A percentile compares a stretch with the other conserved stretches of the same genome.
Evolutionary conservation across 306 rosid species (phyloP).

Genomic region (Trifolium repens): DNA sequence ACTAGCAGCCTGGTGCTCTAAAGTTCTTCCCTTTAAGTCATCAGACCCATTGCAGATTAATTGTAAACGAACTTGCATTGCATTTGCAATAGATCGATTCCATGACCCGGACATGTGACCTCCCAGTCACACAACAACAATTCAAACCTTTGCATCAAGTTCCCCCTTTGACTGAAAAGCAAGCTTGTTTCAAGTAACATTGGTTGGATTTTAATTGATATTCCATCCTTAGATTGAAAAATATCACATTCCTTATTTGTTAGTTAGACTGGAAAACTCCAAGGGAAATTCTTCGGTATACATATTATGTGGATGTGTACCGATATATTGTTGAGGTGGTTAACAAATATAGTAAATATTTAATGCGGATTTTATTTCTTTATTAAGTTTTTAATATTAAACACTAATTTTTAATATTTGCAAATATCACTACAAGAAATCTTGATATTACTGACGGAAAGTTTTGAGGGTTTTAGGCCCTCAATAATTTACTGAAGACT

Average conservation of each 20-base stretch:
- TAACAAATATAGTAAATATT: no score
- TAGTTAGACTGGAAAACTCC: conserved; percentile 33
- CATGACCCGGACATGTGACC: not conserved
- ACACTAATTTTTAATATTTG: no score
- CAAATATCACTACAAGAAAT: no score
- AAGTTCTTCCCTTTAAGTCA: not conserved
- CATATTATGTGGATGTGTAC: no score
- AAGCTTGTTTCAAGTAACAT: conserved; percentile 12
- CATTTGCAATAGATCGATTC: not conserved
- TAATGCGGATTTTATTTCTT: no score
- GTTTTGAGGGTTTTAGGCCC: no score
- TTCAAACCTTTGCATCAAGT: conserved; percentile 1
- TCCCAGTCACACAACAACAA: conserved; percentile 8
- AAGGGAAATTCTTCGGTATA: not conserved
- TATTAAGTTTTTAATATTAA: no score
- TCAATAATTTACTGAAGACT: no score
- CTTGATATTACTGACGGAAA: no score
- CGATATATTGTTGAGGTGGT: no score
- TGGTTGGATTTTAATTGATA: conserved; percentile 12
- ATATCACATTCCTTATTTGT: conserved; percentile 5
- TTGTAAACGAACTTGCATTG: not conserved
- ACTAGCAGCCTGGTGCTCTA: not conserved
- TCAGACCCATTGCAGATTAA: not conserved
- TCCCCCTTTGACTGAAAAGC: conserved; percentile 21
- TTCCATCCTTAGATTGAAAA: conserved; percentile 28